A percentile compares a stretch with the other conserved stretches of the same genome.
Conservation (phyloP, 768 basidiomycete genomes). For the Pholiota molesta region DNA sequence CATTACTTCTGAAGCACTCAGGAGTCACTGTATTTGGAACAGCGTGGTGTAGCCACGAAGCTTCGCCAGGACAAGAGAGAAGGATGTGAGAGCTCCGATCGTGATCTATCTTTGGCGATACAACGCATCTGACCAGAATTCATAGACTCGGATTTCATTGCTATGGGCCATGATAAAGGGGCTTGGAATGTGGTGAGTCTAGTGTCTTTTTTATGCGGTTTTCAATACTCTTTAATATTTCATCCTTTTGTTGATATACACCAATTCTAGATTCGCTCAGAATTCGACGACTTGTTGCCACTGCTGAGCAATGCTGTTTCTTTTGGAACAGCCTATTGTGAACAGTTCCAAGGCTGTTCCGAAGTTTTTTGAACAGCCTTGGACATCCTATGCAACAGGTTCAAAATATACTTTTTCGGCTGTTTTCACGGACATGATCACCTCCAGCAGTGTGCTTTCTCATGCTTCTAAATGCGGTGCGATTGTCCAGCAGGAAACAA, state of each 20-base stretch:
- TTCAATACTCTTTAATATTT: background rate
- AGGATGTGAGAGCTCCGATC: constrained; percentile 2
- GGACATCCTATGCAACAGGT: too few species aligned
- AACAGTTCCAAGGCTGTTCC: too few species aligned
- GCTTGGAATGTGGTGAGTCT: constrained; percentile 40
- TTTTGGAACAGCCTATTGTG: too few species aligned
- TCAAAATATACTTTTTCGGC: too few species aligned
- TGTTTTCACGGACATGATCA: too few species aligned
- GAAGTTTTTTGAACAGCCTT: too few species aligned
- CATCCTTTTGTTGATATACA: background rate
- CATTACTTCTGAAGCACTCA: background rate
- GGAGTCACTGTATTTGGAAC: background rate
- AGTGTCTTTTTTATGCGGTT: background rate
- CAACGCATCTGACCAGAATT: background rate
- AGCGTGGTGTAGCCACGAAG: constrained; percentile 2
- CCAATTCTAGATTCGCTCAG: constrained; percentile 31
- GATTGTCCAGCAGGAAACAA: constrained; percentile 34
- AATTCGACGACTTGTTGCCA: constrained; percentile 39
- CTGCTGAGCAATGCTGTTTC: too few species aligned
- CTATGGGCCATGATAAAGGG: constrained; percentile 26
- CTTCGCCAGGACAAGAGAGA: constrained; percentile 7
- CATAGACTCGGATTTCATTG: constrained; percentile 40
- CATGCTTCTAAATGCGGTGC: constrained; percentile 35
- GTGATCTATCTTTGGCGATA: background rate
- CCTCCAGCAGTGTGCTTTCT: too few species aligned